Evolutionary conservation across 768 basidiomycete species (phyloP).

Genomic region (Mycena indigotica): DNA sequence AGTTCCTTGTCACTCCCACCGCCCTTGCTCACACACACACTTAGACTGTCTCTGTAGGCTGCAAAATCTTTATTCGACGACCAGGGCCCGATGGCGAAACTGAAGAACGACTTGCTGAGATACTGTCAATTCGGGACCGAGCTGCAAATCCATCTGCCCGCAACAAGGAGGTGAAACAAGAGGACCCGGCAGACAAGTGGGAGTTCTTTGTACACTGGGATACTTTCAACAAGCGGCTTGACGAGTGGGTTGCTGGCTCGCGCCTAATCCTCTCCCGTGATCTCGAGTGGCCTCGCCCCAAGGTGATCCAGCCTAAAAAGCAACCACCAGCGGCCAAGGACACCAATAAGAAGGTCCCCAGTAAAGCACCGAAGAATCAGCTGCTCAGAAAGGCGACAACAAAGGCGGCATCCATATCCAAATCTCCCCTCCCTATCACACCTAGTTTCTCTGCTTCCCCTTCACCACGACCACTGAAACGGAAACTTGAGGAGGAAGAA

Average conservation of each 20-base stretch:
- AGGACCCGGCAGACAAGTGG: conserved; percentile 72
- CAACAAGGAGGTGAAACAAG: conserved; percentile 44
- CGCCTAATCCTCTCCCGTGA: conserved; percentile 83
- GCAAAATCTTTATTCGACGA: conserved; percentile 91
- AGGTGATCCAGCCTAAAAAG: conserved; percentile 62
- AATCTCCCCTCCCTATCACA: conserved; percentile 64
- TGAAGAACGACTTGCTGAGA: conserved; percentile 94
- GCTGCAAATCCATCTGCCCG: conserved; percentile 63
- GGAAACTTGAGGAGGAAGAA: conserved; percentile 72
- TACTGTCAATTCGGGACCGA: conserved; percentile 92
- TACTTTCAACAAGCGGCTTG: conserved; percentile 97
- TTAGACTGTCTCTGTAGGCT: conserved; percentile 88
- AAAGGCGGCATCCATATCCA: conserved; percentile 58
- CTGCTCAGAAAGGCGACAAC: conserved; percentile 71
- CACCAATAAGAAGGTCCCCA: conserved; percentile 55
- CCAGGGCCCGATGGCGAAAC: conserved; percentile 69
- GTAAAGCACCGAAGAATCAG: conserved; percentile 58
- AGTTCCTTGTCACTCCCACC: conserved; percentile 30
- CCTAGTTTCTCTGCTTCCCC: conserved; percentile 55
- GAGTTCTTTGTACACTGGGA: conserved; percentile 99
- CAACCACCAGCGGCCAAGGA: conserved; percentile 34
- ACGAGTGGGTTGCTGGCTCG: conserved; percentile 93
- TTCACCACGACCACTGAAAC: conserved; percentile 65
- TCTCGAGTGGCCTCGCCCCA: conserved; percentile 95
- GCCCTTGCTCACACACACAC: conserved; percentile 35